Percentiles rank a stretch among this genome's conserved stretches.
Evolutionary conservation across 176 grass and related monocot species (phyloP).

Genomic region (Calamus simplicifolius): DNA sequence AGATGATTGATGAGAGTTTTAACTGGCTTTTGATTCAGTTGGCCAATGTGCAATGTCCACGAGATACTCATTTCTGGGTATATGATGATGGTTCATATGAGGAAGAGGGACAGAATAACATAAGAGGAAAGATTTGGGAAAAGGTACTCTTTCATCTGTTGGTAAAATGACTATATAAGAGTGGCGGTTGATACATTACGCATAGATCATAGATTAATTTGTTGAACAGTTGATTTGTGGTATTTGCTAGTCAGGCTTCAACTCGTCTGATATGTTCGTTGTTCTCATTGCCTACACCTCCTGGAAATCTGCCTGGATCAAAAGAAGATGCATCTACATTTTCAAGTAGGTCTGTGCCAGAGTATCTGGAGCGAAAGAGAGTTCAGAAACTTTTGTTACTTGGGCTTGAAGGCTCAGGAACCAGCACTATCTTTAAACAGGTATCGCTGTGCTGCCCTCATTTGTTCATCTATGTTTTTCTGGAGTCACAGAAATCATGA

Average conservation of each 20-base stretch:
- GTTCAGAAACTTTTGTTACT: conserved; percentile 30
- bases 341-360: conserved; percentile 15
- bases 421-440: conserved; percentile 28
- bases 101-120: conserved; percentile 27
- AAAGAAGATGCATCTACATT: conserved; percentile 13
- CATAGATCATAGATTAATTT: neutral
- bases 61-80: conserved; percentile 33
- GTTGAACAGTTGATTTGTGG: neutral
- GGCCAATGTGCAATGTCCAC: conserved; percentile 28
- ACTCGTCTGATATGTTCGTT: conserved; percentile 29
- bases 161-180: neutral
- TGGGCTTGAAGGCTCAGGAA: conserved; percentile 23
- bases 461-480: too few species aligned
- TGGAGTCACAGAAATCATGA: too few species aligned
- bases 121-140: conserved; percentile 31
- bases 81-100: conserved; percentile 34
- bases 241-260: conserved; percentile 17
- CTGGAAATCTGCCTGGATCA: conserved; percentile 13
- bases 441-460: neutral
- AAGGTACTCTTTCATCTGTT: conserved; percentile 13
- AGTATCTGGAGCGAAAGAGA: conserved; percentile 21
- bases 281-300: conserved; percentile 27
- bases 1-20: neutral
- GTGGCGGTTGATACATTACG: neutral
- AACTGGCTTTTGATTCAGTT: conserved; percentile 11